Evolutionary conservation across 164 flowering plant genomes (phyloP).

Genomic region (Vitis riparia): DNA sequence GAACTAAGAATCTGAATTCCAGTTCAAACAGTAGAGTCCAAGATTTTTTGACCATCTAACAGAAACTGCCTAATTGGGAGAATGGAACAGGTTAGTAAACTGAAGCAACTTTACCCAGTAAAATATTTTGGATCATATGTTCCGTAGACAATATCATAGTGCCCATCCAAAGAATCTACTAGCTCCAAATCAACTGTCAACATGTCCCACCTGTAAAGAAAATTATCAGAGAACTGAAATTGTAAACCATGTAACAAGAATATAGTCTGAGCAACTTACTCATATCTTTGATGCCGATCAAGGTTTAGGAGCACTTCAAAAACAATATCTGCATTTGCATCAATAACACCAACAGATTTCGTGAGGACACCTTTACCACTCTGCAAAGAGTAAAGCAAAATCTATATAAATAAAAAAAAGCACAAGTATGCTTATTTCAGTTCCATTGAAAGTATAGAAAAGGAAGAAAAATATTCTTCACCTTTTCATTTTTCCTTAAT

Average conservation of each 20-base stretch:
- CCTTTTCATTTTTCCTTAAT: no score
- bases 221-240: slow-evolving; percentile 24
- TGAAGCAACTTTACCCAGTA: slow-evolving; percentile 41
- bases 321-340: slow-evolving; percentile 80
- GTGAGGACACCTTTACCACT: slow-evolving; percentile 64
- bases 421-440: background rate
- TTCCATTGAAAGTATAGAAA: background rate
- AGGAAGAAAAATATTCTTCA: background rate
- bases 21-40: no score
- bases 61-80: background rate
- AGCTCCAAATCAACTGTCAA: slow-evolving; percentile 82
- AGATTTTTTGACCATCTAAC: background rate
- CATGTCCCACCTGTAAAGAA: slow-evolving; percentile 86
- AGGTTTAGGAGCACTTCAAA: slow-evolving; percentile 75
- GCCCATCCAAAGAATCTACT: slow-evolving; percentile 75
- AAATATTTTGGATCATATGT: slow-evolving; percentile 67
- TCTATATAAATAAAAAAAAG: background rate
- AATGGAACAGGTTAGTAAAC: background rate
- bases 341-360: slow-evolving; percentile 83
- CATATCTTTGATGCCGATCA: slow-evolving; percentile 75
- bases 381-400: slow-evolving; percentile 33
- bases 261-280: slow-evolving; percentile 47
- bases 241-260: slow-evolving; percentile 14
- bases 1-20: no score
- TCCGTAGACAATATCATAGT: slow-evolving; percentile 83